Conservation (phyloP, 2,329 filamentous ascomycete species). For the Geosmithia morbida region DNA sequence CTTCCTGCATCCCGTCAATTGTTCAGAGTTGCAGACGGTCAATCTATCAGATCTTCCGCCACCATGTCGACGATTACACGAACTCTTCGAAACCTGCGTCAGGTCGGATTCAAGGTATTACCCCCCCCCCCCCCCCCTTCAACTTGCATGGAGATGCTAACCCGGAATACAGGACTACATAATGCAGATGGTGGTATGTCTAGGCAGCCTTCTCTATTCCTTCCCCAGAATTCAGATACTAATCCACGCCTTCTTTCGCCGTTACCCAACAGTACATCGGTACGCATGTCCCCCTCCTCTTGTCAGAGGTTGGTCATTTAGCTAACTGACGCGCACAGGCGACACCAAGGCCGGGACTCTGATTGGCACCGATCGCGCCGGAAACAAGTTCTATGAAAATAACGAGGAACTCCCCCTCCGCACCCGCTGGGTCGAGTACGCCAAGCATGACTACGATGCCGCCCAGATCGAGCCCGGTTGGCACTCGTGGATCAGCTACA, state of each 20-base stretch:
- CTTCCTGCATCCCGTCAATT: not conserved
- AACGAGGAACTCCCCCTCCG: slow-evolving; percentile 86
- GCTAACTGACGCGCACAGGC: slow-evolving; percentile 36
- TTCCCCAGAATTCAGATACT: slow-evolving; percentile 7
- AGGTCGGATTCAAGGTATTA: slow-evolving; percentile 72
- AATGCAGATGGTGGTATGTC: slow-evolving; percentile 81
- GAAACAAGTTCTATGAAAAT: slow-evolving; percentile 98
- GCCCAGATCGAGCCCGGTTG: slow-evolving; percentile 88
- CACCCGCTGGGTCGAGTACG: slow-evolving; percentile 97
- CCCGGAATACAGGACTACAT: slow-evolving; percentile 56
- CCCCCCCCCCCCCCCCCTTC: not conserved
- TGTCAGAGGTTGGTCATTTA: not conserved
- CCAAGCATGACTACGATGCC: slow-evolving; percentile 68
- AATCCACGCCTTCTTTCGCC: slow-evolving; percentile 2
- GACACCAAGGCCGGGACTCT: slow-evolving; percentile 91
- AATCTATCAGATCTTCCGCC: slow-evolving; percentile 17
- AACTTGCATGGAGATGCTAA: slow-evolving; percentile 3
- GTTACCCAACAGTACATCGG: slow-evolving; percentile 36
- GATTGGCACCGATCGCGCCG: slow-evolving; percentile 74
- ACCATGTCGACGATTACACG: slow-evolving; percentile 83
- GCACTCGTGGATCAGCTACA: slow-evolving; percentile 96
- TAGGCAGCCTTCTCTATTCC: slow-evolving; percentile 1
- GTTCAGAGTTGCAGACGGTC: slow-evolving; percentile 5
- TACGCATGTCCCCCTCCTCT: slow-evolving; percentile 14
- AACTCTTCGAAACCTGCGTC: slow-evolving; percentile 76